Evolutionary conservation across 1,284 basidiomycete genomes (phyloP).

Genomic region (Tausonia pullulans): DNA sequence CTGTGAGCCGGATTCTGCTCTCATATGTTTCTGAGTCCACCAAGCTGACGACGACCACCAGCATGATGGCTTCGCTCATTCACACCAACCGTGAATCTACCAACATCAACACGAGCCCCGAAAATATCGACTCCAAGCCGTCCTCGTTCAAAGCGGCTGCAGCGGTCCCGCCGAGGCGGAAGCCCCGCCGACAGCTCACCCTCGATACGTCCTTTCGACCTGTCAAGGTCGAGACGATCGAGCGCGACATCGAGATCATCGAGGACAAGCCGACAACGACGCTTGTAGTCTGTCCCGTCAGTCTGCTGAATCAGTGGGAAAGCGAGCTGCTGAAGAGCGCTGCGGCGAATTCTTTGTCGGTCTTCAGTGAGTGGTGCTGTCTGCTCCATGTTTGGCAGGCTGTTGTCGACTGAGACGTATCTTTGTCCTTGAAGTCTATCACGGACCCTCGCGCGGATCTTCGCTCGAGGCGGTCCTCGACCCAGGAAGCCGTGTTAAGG

Average conservation of each 20-base stretch:
- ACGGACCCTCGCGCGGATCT: constrained; percentile 77
- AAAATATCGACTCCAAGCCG: background rate
- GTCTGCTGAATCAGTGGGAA: constrained; percentile 79
- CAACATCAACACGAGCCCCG: background rate
- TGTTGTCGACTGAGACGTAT: background rate
- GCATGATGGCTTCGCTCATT: constrained; percentile 86
- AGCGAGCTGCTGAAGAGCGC: constrained; percentile 63
- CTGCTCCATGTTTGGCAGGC: background rate
- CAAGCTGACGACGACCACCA: constrained; percentile 26
- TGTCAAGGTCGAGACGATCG: constrained; percentile 25
- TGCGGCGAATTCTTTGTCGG: constrained; percentile 53
- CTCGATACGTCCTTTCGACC: constrained; percentile 51
- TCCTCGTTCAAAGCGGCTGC: background rate
- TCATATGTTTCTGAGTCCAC: background rate
- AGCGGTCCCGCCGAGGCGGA: background rate
- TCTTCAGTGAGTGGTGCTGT: constrained; percentile 23
- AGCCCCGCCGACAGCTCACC: constrained; percentile 46
- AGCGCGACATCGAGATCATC: constrained; percentile 25
- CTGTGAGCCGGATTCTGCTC: background rate
- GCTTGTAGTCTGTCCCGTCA: constrained; percentile 85
- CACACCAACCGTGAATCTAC: constrained; percentile 53
- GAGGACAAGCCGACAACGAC: constrained; percentile 47
- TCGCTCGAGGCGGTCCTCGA: constrained; percentile 54
- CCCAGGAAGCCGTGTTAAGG: constrained; percentile 38
- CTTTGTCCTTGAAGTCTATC: constrained; percentile 38